Evolutionary conservation across 257 asterid genomes (phyloP), one percentile per base, ranked within the genome.

Genomic region (Nicotiana paniculata): DNA sequence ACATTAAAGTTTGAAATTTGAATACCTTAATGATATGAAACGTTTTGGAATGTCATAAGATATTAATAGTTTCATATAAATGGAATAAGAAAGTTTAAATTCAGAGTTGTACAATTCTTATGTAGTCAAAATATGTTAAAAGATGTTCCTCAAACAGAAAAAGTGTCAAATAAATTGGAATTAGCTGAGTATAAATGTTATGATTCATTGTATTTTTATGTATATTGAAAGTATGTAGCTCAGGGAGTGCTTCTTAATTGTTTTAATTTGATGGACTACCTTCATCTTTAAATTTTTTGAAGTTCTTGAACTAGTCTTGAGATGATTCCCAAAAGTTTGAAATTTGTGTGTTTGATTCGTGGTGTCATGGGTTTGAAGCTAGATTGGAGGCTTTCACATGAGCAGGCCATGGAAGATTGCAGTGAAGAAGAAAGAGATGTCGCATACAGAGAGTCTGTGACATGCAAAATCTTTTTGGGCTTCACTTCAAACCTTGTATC

Each of bases 371-470:
- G 83, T 48, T 85, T 90, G 90, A 92, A 96, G 99, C 90, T 93
- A 87, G 93, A 92, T 81, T 96, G 99, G 99, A 94, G 95, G 93
- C 99, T 96, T 28, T 90, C 94, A 16, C 90, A 94, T 80, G 99
- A 96, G 89, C 61, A 82, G 82, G 85, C 82, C n/a, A 68, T 83
- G 0, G 98, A 94, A 77, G 94, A 91, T 86, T 90, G 97, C 90
- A 80, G 87, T 18, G 90, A 91, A 70, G 95, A 91, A 86, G 97
- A 91, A 88, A 89, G 86, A 74, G 90, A 88, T 53, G 87, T 83
- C 26, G 84, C 83, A 35, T 93, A 88, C 85, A 88, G 99, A 77
- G 88, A 87, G 67, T 91, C 97, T 10, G 95, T 91, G 79, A 89
- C 78, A 87, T 93, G 98, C 85, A 96, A 96, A 89, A 86, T 96